Base-by-base conservation (phyloP, 1,284 basidiomycete genomes). In the Sporisorium iseilematis-ciliati region DNA sequence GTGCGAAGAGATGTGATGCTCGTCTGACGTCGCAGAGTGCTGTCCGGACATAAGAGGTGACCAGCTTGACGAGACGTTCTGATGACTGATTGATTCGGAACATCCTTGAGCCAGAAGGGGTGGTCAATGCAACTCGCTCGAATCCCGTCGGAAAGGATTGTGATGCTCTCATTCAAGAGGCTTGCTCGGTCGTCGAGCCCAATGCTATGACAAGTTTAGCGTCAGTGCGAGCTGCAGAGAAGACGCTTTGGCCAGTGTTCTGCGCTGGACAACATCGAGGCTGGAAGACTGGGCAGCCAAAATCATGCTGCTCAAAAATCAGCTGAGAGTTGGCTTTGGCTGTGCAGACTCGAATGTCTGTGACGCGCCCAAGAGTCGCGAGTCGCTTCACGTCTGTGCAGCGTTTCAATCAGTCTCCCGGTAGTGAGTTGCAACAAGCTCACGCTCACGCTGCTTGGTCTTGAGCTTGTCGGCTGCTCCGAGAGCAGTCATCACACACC, bases 311-410 rank as follows among this genome's bases (percentile, higher is more conserved):
- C 31, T 49, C 31, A 26, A 49, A 48, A 49, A 49, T 49, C 48
- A 49, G 48, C 48, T 49, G 48, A 49, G 48, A 49, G n/a, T 6
- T 10, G 26, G n/a, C 8, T 18, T 16, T 49, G 48, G 48, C 48
- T 49, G 26, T 48, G 46, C 26, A 29, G 5, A 14, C 29, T 29
- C 29, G 29, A 29, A 29, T 8, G 5, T 18, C 45, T 46, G 3
- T 26, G 46, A 48, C 25, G 46, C 46, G 46, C 46, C 26, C 1
- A 25, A 14, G 14, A 29, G 35, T 33, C 31, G 31, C 31, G 31
- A 33, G 8, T 46, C 18, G 40, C 2, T 11, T 41, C 40, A n/a
- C 40, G 12, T 18, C 45, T 46, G 23, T 6, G 26, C 23, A 18
- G 26, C 14, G 31, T 5, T 23, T n/a, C 41, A 38, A 14, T 18